Percentiles rank a stretch among this genome's conserved stretches.
Evolutionary conservation across 1,284 basidiomycete species (phyloP).

Genomic region (Ganoderma meredithae): DNA sequence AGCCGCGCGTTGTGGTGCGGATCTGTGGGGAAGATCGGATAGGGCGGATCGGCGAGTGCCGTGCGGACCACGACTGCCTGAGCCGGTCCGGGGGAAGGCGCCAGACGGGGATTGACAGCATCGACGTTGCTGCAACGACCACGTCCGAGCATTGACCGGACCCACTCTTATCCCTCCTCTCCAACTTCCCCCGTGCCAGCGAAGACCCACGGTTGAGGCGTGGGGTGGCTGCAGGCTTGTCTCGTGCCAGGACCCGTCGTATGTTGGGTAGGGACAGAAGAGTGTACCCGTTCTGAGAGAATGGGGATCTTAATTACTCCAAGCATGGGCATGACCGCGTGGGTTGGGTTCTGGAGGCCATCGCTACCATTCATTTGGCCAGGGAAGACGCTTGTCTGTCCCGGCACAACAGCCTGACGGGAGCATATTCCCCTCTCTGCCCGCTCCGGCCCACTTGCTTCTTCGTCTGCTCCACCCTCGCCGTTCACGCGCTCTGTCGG

Average conservation of each 20-base stretch:
- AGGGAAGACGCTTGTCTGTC: constrained; percentile 13
- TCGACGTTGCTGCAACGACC: neutral
- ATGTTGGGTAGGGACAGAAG: neutral
- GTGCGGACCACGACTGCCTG: too few relatives aligned
- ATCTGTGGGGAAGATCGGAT: neutral
- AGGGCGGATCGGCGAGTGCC: neutral
- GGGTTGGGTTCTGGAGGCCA: constrained; percentile 8
- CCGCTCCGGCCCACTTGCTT: neutral
- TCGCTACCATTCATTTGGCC: constrained; percentile 21
- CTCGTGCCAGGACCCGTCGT: neutral
- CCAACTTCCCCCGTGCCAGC: too few relatives aligned
- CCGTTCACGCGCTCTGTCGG: neutral
- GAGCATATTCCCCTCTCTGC: constrained; percentile 4
- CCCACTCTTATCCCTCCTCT: too few relatives aligned
- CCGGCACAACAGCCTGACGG: neutral
- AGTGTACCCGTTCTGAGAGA: neutral
- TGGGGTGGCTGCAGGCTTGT: neutral
- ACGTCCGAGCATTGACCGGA: neutral
- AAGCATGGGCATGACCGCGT: constrained; percentile 14
- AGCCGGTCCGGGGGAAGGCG: too few relatives aligned
- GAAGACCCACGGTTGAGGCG: too few relatives aligned
- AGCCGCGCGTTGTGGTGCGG: neutral
- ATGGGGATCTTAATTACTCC: constrained; percentile 17
- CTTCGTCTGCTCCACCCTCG: neutral
- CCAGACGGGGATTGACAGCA: neutral